These are phyloP conservation scores for Fusarium longipes DNA, from an alignment of 2,329 filamentous ascomycete species.

Conservation along the genomic window DNA sequence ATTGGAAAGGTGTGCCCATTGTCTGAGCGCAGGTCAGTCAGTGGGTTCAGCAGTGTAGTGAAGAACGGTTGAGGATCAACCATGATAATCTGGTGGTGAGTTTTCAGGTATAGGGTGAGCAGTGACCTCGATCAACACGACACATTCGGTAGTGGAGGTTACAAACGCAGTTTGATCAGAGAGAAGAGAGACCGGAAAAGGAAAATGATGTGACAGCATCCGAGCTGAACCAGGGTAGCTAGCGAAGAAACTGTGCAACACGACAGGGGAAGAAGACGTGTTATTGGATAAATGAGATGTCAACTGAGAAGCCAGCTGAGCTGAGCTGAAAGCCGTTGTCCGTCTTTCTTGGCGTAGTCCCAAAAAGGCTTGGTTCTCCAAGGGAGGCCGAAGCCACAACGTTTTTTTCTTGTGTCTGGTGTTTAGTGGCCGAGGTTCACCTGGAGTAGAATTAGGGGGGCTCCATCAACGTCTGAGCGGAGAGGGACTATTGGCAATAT, in stretches of 20 bases:
- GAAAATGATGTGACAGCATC: constrained; percentile 30
- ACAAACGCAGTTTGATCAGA: constrained; percentile 12
- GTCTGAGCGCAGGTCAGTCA: neutral
- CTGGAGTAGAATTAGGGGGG: constrained; percentile 31
- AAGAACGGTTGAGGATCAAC: neutral
- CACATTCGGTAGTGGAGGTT: neutral
- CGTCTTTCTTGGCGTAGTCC: constrained; percentile 37
- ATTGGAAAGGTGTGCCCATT: neutral
- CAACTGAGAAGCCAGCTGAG: constrained; percentile 41
- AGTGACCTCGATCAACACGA: neutral
- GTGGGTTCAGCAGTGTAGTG: neutral
- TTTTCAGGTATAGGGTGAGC: constrained; percentile 7
- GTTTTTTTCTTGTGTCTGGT: constrained; percentile 40
- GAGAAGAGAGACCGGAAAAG: constrained; percentile 15
- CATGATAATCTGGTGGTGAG: neutral
- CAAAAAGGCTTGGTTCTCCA: constrained; percentile 30
- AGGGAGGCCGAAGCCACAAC: constrained; percentile 45
- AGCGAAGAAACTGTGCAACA: constrained; percentile 19
- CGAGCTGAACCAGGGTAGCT: constrained; percentile 36
- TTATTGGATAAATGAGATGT: constrained; percentile 32
- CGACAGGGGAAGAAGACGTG: constrained; percentile 23
- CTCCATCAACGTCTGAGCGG: constrained; percentile 41
- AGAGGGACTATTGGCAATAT: constrained; percentile 45
- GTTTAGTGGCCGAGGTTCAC: constrained; percentile 40
- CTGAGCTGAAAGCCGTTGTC: constrained; percentile 47